phyloP scores from a whole-genome alignment of 2,329 filamentous ascomycete genomes.

The Phoma sp. region DNA sequence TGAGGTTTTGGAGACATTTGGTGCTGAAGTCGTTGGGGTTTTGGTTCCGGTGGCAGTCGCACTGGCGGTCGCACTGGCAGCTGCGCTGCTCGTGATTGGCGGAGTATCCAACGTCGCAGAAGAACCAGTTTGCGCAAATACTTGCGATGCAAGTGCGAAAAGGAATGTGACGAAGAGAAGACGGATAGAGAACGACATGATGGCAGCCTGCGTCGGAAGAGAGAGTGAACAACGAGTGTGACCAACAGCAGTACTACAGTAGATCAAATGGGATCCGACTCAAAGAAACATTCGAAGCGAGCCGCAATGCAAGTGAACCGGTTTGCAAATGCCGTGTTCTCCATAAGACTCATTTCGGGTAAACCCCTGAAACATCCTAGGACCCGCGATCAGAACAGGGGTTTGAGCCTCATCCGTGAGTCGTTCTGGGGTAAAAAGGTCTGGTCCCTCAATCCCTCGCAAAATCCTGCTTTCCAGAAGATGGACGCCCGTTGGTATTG shows the following conservation, averaged over 20 bases:
- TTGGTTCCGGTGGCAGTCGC: constrained; percentile 11
- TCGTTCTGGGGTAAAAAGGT: constrained; percentile 23
- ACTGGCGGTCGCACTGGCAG: constrained; percentile 9
- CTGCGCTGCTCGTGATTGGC: constrained; percentile 36
- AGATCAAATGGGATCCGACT: constrained; percentile 15
- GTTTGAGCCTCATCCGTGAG: constrained; percentile 20
- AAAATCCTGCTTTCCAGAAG: constrained; percentile 35
- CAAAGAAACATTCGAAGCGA: constrained; percentile 24
- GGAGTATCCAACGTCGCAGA: constrained; percentile 31
- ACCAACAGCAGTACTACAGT: constrained; percentile 3
- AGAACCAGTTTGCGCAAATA: constrained; percentile 38
- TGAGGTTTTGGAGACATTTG: constrained; percentile 38
- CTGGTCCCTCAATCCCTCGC: constrained; percentile 24
- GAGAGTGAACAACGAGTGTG: constrained; percentile 4
- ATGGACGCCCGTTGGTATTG: constrained; percentile 17
- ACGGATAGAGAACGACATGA: constrained; percentile 45
- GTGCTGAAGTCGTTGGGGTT: constrained; percentile 30
- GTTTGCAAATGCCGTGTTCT: constrained; percentile 31
- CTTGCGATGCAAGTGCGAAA: constrained; percentile 32
- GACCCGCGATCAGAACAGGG: constrained; percentile 31
- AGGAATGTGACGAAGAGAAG: constrained; percentile 42
- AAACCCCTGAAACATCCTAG: constrained; percentile 35
- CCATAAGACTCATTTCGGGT: constrained; percentile 44
- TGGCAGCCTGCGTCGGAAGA: constrained; percentile 27
- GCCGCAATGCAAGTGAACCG: constrained; percentile 17